phyloP scores from a whole-genome alignment of 2,329 filamentous ascomycete genomes.

The Ophiostoma triangulosporum region DNA sequence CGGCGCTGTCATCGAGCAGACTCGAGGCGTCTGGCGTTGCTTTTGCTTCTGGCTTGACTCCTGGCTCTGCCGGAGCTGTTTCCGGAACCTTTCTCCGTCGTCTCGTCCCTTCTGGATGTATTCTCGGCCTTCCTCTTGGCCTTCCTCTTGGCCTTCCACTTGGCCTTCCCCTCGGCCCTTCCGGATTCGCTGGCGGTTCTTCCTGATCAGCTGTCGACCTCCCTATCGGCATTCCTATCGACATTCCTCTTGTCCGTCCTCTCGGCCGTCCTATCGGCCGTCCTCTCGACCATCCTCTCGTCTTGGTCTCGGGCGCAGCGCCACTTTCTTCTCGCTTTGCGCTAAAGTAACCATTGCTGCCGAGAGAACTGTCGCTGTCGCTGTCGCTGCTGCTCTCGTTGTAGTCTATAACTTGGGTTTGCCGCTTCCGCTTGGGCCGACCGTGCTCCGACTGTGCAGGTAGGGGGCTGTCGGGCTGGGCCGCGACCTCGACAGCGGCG shows the following conservation, averaged over 20 bases:
- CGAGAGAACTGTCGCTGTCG: not conserved
- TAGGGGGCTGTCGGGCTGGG: not conserved
- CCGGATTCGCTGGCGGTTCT: no score
- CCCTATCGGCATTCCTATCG: no score
- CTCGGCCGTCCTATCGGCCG: no score
- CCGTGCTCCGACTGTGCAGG: not conserved
- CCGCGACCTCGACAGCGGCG: no score
- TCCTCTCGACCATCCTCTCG: no score
- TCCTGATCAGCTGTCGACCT: no score
- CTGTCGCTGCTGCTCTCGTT: not conserved
- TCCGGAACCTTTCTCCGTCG: no score
- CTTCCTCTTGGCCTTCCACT: not conserved
- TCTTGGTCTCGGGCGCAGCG: no score
- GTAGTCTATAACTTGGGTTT: not conserved
- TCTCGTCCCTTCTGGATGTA: no score
- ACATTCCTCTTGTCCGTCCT: no score
- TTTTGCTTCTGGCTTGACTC: not conserved
- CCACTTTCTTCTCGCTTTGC: not conserved
- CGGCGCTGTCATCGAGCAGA: not conserved
- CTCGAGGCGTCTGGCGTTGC: not conserved
- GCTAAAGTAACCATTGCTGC: not conserved
- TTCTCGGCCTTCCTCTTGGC: not conserved
- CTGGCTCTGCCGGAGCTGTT: not conserved
- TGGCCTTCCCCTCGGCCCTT: no score
- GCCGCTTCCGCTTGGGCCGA: not conserved